These are phyloP conservation scores for Kodamaea hsintzibuensis DNA, from an alignment of 805 yeast genomes.

Conservation along the genomic window DNA sequence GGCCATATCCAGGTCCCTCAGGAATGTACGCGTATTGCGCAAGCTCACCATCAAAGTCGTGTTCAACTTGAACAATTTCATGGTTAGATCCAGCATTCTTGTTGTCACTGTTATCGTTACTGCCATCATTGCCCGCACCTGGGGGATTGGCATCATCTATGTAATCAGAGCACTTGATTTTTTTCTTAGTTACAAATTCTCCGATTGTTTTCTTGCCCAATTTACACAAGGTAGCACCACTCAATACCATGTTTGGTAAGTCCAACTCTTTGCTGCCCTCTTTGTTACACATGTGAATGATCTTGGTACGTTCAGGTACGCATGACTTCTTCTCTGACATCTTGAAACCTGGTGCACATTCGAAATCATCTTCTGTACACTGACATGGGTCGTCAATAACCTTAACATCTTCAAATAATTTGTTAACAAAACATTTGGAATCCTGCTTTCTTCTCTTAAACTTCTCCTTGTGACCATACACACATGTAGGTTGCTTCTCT, in stretches of 20 bases:
- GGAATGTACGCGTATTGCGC: conserved; percentile 62
- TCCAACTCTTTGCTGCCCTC: conserved; percentile 22
- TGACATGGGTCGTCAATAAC: conserved; percentile 56
- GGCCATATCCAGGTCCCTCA: conserved; percentile 35
- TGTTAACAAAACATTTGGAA: conserved; percentile 61
- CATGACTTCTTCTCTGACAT: conserved; percentile 40
- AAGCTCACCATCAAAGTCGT: conserved; percentile 53
- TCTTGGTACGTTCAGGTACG: conserved; percentile 34
- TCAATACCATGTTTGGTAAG: conserved; percentile 40
- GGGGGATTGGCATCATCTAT: not conserved
- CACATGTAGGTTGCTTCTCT: conserved; percentile 47
- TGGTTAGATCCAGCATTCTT: conserved; percentile 13
- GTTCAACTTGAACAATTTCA: conserved; percentile 38
- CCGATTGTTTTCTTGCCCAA: conserved; percentile 19
- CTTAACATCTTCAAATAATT: conserved; percentile 47
- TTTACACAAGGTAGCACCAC: conserved; percentile 49
- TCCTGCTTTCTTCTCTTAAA: conserved; percentile 63
- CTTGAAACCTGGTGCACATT: conserved; percentile 58
- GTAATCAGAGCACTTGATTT: conserved; percentile 38
- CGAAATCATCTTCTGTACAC: conserved; percentile 68
- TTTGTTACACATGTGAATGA: conserved; percentile 25
- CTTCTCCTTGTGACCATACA: conserved; percentile 67
- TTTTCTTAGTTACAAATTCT: conserved; percentile 26
- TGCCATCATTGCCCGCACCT: conserved; percentile 12
- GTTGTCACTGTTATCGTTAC: conserved; percentile 9